Conservation (phyloP, 73 alveolate genomes). For the Paramecium sexaurelia region DNA sequence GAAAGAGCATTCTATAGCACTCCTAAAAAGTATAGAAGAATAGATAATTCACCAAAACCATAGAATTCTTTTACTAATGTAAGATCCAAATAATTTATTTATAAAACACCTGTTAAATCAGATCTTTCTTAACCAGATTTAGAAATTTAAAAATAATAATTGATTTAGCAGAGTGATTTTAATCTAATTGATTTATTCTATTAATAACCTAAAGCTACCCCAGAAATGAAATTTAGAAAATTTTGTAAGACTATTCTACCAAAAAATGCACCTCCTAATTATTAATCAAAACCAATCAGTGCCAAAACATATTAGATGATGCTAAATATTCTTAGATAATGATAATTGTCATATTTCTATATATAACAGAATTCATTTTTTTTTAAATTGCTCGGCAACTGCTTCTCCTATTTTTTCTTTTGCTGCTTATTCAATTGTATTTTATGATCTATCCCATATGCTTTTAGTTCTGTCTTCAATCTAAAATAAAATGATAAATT, state of each 20-base stretch:
- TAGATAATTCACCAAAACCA: conserved; percentile 47
- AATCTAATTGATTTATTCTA: conserved; percentile 24
- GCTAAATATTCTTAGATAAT: conserved; percentile 32
- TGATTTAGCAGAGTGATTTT: neutral
- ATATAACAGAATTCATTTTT: neutral
- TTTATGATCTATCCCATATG: neutral
- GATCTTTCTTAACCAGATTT: conserved; percentile 24
- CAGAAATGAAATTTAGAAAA: conserved; percentile 6
- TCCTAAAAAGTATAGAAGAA: conserved; percentile 44
- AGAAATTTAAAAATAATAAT: neutral
- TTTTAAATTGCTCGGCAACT: neutral
- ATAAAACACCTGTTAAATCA: conserved; percentile 29
- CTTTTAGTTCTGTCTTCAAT: neutral
- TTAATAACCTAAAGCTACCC: conserved; percentile 47
- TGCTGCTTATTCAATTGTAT: neutral
- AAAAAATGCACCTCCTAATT: conserved; percentile 39
- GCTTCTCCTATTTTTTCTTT: neutral
- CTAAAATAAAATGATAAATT: neutral
- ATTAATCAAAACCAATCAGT: conserved; percentile 21
- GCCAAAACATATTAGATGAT: conserved; percentile 42
- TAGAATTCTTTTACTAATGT: conserved; percentile 31
- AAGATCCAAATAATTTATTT: conserved; percentile 33
- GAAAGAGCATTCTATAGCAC: conserved; percentile 57
- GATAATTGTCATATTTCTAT: neutral
- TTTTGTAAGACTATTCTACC: conserved; percentile 26